phyloP scores from a whole-genome alignment of 768 basidiomycete genomes.

The Nidularia sp. region DNA sequence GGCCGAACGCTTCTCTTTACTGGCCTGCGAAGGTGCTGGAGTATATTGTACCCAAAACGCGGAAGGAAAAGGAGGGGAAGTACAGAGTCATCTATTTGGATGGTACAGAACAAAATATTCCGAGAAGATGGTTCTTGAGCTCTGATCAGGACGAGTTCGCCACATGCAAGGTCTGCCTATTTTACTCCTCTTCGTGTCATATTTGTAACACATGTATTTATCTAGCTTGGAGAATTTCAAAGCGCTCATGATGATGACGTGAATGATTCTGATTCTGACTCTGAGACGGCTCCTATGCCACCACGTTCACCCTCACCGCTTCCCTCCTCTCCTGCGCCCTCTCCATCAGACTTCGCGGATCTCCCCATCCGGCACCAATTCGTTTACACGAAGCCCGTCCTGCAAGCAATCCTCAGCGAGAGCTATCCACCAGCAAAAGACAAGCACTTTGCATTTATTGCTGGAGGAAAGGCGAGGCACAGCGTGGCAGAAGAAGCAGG shows the following conservation, averaged over 20 bases:
- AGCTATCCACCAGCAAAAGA: constrained; percentile 47
- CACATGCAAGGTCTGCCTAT: constrained; percentile 45
- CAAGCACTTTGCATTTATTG: constrained; percentile 53
- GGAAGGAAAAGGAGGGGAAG: constrained; percentile 27
- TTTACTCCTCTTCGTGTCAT: not conserved
- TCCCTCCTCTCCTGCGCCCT: constrained; percentile 38
- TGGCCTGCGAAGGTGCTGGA: constrained; percentile 67
- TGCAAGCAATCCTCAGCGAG: constrained; percentile 55
- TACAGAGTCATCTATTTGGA: constrained; percentile 65
- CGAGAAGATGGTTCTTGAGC: constrained; percentile 54
- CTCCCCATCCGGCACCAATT: constrained; percentile 58
- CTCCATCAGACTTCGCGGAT: constrained; percentile 35
- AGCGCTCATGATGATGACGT: constrained; percentile 37
- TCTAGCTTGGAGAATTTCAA: constrained; percentile 53
- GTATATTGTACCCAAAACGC: constrained; percentile 43
- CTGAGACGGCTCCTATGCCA: constrained; percentile 18
- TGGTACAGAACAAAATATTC: constrained; percentile 30
- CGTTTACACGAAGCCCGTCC: constrained; percentile 58
- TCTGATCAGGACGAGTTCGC: constrained; percentile 57
- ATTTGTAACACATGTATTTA: not conserved
- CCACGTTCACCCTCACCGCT: constrained; percentile 33
- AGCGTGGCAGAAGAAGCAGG: constrained; percentile 29
- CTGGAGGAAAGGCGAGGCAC: constrained; percentile 47
- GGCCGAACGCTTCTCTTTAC: constrained; percentile 29
- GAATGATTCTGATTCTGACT: constrained; percentile 34